These are phyloP conservation scores for Colletotrichum orbiculare DNA, from an alignment of 2,329 filamentous ascomycete genomes.

Conservation along the genomic window DNA sequence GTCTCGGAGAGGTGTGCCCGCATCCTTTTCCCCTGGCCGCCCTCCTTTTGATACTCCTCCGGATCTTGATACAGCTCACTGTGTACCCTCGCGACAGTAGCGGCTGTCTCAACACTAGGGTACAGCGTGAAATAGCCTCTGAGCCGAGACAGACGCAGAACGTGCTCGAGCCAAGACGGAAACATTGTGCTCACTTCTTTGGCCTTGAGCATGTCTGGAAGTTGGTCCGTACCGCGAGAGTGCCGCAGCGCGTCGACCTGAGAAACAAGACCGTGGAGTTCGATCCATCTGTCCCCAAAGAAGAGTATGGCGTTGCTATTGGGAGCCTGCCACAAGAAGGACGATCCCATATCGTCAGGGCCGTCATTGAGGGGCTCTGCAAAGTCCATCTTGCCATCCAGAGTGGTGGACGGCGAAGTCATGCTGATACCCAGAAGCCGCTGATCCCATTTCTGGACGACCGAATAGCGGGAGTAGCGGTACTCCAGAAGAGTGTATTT, in stretches of 20 bases:
- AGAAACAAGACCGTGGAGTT: conserved; percentile 84
- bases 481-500: conserved; percentile 84
- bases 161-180: conserved; percentile 82
- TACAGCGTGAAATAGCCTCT: conserved; percentile 85
- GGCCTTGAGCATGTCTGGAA: conserved; percentile 54
- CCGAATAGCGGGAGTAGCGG: conserved; percentile 70
- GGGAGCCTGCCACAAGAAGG: conserved; percentile 88
- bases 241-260: conserved; percentile 64
- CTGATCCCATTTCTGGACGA: conserved; percentile 57
- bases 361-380: conserved; percentile 50
- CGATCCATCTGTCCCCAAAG: conserved; percentile 86
- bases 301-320: conserved; percentile 85
- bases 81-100: conserved; percentile 77
- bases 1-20: conserved; percentile 42
- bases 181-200: conserved; percentile 75
- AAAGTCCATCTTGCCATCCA: conserved; percentile 71
- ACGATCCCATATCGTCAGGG: conserved; percentile 52
- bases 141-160: conserved; percentile 79
- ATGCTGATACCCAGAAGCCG: conserved; percentile 83
- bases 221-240: conserved; percentile 41
- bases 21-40: conserved; percentile 37
- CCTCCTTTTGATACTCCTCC: conserved; percentile 68
- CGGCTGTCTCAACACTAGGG: conserved; percentile 68
- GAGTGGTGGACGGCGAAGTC: conserved; percentile 72
- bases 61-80: conserved; percentile 78